Conservation (phyloP, 106 monocot species). For the Xerophyta viscosa region DNA sequence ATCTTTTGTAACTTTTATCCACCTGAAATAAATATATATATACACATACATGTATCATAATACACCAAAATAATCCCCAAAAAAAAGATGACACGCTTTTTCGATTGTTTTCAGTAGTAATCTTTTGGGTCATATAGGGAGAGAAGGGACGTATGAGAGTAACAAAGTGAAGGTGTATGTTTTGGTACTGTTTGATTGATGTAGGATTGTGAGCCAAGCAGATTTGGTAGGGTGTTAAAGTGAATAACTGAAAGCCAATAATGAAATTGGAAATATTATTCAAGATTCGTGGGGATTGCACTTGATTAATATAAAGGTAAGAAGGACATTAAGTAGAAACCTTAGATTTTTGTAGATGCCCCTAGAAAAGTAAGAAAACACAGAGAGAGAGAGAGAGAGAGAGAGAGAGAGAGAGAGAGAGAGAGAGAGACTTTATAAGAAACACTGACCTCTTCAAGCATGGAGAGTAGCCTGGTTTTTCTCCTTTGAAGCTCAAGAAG, state of each 20-base stretch:
- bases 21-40: slow-evolving; percentile 26
- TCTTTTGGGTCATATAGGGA: no score
- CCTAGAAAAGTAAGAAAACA: no score
- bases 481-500: slow-evolving; percentile 49
- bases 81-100: no score
- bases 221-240: no score
- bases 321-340: slow-evolving; percentile 3
- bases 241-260: not conserved
- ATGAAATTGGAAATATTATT: not conserved
- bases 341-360: no score
- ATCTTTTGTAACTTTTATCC: slow-evolving; percentile 59
- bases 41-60: not conserved
- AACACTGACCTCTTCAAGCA: slow-evolving; percentile 63
- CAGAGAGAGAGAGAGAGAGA: no score
- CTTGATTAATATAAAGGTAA: slow-evolving; percentile 1
- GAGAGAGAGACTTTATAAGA: not conserved
- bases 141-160: no score
- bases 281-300: slow-evolving; percentile 28
- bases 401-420: slow-evolving; percentile 1
- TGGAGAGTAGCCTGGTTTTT: slow-evolving; percentile 41
- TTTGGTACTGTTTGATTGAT: no score
- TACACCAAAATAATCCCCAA: no score
- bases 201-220: no score
- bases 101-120: no score
- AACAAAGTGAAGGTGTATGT: no score